Conservation (phyloP, 768 basidiomycete species). For the Naganishia randhawae region DNA sequence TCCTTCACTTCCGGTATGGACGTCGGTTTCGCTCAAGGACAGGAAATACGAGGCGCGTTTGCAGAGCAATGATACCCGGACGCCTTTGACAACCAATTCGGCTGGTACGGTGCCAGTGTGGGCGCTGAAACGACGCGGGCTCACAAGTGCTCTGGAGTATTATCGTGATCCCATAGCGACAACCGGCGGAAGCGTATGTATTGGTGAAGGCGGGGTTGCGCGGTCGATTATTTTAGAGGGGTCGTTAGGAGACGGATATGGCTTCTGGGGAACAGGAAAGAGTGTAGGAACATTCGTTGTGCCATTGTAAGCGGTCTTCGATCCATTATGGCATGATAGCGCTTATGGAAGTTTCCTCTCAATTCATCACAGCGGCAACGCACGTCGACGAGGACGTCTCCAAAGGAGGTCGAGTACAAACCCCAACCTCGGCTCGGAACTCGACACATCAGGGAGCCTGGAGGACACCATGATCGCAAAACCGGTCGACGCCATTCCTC, state of each 20-base stretch:
- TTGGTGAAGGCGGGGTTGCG: constrained; percentile 40
- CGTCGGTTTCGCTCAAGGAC: constrained; percentile 27
- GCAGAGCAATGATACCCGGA: constrained; percentile 30
- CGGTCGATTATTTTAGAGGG: constrained; percentile 45
- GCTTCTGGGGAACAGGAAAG: constrained; percentile 40
- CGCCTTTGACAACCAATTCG: not conserved
- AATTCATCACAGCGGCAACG: not conserved
- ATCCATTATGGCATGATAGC: too few relatives aligned
- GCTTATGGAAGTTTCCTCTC: not conserved
- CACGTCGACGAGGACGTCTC: not conserved
- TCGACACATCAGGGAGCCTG: not conserved
- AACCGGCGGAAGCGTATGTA: constrained; percentile 40
- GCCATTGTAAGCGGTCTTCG: constrained; percentile 36
- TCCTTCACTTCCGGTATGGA: not conserved
- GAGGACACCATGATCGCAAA: not conserved
- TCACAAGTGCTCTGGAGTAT: constrained; percentile 38
- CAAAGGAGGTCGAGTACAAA: not conserved
- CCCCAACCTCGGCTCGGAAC: not conserved
- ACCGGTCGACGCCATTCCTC: constrained; percentile 12
- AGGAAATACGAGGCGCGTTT: constrained; percentile 32
- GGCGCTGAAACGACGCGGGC: constrained; percentile 36
- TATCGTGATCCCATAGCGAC: constrained; percentile 37
- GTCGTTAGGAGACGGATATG: constrained; percentile 23
- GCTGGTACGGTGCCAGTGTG: constrained; percentile 35
- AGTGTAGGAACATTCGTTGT: constrained; percentile 37